A percentile compares a stretch with the other conserved stretches of the same genome.
These are phyloP conservation scores for Cryphonectria carpinicola DNA, from an alignment of 2,329 filamentous ascomycete species.

Conservation along the genomic window DNA sequence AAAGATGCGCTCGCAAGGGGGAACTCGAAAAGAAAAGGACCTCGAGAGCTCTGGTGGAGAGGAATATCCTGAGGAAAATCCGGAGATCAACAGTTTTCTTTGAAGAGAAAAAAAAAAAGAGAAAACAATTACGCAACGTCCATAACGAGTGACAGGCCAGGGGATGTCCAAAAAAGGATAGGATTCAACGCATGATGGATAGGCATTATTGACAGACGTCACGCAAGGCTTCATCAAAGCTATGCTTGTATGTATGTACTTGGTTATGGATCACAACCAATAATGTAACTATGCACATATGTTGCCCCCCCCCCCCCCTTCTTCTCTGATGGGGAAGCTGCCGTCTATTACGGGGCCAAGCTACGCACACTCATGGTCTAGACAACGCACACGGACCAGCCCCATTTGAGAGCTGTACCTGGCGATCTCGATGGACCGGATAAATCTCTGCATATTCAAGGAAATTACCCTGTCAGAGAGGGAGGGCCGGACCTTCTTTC, in stretches of 20 bases:
- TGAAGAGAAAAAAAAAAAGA: background rate
- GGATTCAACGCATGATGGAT: background rate
- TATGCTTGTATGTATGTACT: background rate
- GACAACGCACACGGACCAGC: background rate
- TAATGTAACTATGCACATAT: background rate
- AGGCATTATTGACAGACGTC: background rate
- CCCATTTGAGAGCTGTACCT: background rate
- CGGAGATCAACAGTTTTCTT: no score
- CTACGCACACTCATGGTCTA: background rate
- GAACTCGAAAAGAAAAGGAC: background rate
- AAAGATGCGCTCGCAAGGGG: background rate
- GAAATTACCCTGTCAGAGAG: slow-evolving; percentile 8
- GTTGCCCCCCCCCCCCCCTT: background rate
- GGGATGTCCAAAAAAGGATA: background rate
- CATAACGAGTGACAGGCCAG: background rate
- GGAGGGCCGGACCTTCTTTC: slow-evolving; percentile 7
- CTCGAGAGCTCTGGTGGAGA: background rate
- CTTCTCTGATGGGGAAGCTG: background rate
- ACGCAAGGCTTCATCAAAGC: background rate
- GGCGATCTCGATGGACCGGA: slow-evolving; percentile 20
- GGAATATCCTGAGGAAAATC: no score
- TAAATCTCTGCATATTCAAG: slow-evolving; percentile 3
- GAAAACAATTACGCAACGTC: background rate
- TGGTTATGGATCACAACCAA: background rate
- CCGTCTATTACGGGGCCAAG: background rate